phyloP scores from a whole-genome alignment of 352 stramenopile species.

The Phytophthora megakarya region DNA sequence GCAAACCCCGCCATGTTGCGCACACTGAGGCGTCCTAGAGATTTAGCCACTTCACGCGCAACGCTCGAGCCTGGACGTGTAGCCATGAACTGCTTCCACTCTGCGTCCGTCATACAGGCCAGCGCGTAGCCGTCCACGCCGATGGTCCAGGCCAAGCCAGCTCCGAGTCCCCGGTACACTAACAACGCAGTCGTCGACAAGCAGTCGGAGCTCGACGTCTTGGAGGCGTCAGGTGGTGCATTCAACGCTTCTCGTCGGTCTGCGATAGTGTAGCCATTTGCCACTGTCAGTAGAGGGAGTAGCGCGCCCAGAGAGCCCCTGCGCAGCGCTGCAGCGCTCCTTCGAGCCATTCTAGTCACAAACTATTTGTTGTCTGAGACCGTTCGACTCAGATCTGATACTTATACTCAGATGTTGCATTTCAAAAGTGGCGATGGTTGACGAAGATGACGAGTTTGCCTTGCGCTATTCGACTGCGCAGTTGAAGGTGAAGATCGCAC shows the following conservation, averaged over 20 bases:
- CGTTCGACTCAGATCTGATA: neutral
- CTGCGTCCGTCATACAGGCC: slow-evolving; percentile 36
- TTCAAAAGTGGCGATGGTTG: slow-evolving; percentile 7
- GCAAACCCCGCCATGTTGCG: slow-evolving; percentile 77
- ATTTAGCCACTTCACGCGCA: slow-evolving; percentile 36
- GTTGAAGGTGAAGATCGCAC: slow-evolving; percentile 53
- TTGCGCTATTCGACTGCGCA: slow-evolving; percentile 52
- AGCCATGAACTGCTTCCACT: slow-evolving; percentile 48
- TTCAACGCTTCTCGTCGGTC: slow-evolving; percentile 19
- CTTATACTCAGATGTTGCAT: neutral
- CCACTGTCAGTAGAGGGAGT: slow-evolving; percentile 27
- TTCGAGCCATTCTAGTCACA: slow-evolving; percentile 4
- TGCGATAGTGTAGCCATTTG: slow-evolving; percentile 10
- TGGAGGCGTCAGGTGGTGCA: slow-evolving; percentile 23
- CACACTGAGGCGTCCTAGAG: slow-evolving; percentile 37
- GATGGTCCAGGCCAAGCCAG: slow-evolving; percentile 78
- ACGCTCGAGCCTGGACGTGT: slow-evolving; percentile 29
- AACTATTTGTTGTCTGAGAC: no score
- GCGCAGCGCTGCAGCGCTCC: slow-evolving; percentile 11
- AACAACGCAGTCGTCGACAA: slow-evolving; percentile 67
- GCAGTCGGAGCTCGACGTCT: slow-evolving; percentile 59
- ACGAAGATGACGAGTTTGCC: slow-evolving; percentile 23
- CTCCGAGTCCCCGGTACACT: slow-evolving; percentile 62
- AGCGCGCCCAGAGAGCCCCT: slow-evolving; percentile 15
- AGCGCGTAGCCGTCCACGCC: slow-evolving; percentile 70